A percentile compares a stretch with the other conserved stretches of the same genome.
Conservation (phyloP, 192 early-diverging fungal species). For the Jimgerdemannia flammicorona region DNA sequence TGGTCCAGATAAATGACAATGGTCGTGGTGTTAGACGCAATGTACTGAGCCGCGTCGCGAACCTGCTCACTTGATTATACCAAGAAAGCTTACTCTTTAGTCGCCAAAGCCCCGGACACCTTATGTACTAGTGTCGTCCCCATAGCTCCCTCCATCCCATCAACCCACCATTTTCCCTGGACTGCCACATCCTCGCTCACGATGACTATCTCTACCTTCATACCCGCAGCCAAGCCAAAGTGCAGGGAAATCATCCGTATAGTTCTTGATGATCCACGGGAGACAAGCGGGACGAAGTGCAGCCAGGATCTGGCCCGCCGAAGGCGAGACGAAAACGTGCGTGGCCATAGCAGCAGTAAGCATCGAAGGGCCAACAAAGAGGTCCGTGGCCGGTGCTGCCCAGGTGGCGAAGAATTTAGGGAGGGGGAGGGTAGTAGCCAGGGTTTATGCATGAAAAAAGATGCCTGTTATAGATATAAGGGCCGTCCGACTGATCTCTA, state of each 20-base stretch:
- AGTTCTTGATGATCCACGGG: constrained; percentile 79
- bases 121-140: constrained; percentile 80
- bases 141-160: constrained; percentile 76
- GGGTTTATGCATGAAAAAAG: not conserved
- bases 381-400: constrained; percentile 81
- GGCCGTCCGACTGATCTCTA: constrained; percentile 46
- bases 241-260: constrained; percentile 75
- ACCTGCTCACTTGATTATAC: constrained; percentile 36
- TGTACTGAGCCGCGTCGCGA: constrained; percentile 48
- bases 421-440: not conserved
- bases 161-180: constrained; percentile 51
- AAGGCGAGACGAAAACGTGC: constrained; percentile 85
- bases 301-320: constrained; percentile 71
- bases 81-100: constrained; percentile 40
- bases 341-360: constrained; percentile 78
- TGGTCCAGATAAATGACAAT: constrained; percentile 75
- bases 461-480: not conserved
- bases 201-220: constrained; percentile 68
- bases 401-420: not conserved
- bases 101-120: constrained; percentile 68
- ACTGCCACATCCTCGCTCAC: constrained; percentile 87
- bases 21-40: constrained; percentile 64
- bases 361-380: constrained; percentile 64
- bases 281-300: constrained; percentile 62
- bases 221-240: constrained; percentile 79